phyloP scores from a whole-genome alignment of 2,329 filamentous ascomycete species.

The Colletotrichum tanaceti region DNA sequence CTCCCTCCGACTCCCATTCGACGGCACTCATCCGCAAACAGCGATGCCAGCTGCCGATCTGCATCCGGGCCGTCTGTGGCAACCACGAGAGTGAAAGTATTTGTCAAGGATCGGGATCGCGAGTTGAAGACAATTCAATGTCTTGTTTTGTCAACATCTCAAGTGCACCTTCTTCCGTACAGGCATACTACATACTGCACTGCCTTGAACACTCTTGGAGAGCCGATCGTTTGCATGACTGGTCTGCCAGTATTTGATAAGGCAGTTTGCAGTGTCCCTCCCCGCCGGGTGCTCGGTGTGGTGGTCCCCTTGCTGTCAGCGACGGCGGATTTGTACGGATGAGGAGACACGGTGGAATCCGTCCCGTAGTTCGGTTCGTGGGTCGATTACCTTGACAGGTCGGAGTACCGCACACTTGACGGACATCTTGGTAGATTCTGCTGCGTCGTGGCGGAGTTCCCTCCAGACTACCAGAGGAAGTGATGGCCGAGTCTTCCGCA shows the following conservation, averaged over 20 bases:
- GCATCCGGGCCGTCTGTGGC: background rate
- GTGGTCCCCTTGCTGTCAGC: background rate
- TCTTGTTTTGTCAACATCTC: background rate
- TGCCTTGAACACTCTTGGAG: too few species aligned
- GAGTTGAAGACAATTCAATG: background rate
- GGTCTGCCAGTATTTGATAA: background rate
- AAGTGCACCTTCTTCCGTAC: background rate
- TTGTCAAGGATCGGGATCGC: background rate
- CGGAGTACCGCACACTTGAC: background rate
- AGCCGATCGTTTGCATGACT: too few species aligned
- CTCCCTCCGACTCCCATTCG: background rate
- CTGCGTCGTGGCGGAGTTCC: conserved; percentile 1
- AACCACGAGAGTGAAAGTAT: background rate
- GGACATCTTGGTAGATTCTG: too few species aligned
- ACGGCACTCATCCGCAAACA: background rate
- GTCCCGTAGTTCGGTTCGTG: background rate
- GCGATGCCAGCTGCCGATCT: background rate
- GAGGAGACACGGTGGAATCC: background rate
- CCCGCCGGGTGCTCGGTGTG: background rate
- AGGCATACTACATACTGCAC: too few species aligned
- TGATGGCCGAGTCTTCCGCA: conserved; percentile 16
- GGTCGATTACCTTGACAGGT: background rate
- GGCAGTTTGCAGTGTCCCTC: background rate
- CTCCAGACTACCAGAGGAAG: background rate
- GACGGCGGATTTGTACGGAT: background rate